Evolutionary conservation across 1,284 basidiomycete genomes (phyloP), one percentile per base, ranked within the genome.

Genomic region (Jaminaea rosea): DNA sequence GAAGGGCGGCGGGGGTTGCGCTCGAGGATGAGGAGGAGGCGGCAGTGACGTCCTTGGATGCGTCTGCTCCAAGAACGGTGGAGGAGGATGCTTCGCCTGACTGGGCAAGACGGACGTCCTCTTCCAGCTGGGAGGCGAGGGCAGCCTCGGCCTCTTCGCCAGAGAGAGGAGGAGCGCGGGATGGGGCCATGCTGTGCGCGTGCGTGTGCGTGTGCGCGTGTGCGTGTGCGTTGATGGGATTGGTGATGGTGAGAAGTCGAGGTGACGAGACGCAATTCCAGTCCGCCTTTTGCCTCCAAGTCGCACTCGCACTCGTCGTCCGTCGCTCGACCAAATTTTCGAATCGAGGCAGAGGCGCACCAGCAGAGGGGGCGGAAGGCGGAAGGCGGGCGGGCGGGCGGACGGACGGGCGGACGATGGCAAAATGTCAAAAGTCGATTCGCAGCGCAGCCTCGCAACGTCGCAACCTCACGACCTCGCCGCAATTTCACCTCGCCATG

Each of bases 121-220:
- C 60, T 29, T 65, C 67, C 13, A 69, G 63, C 54, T 69, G 62
- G 5, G 60, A 59, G 50, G 63, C 65, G 46, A 69, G 59, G 51
- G 60, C 53, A 21, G 62, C 59, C 58, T 69, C 67, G 13, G 66
- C 58, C 23, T 60, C 59, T 17, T 56, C 44, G 9, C 53, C 46
- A 19, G 41, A 51, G n/a, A n/a, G n/a, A 44, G 39, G 23, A 47
- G 13, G 49, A 50, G 49, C 52, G 52, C 50, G 58, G 28, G 50
- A 42, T 24, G 59, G 54, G 39, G 59, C 58, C 58, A 59, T 62
- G 51, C 29, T 50, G 47, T 49, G 29, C 29, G 29, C 9, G 15
- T 15, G 29, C 8, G 29, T 8, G 29, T 8, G 29, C 9, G 29
- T 31, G 8, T 31, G 29, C n/a, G n/a, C n/a, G n/a, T n/a, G n/a